These are phyloP conservation scores for Wickerhamomyces strasburgensis DNA, from an alignment of 805 yeast species.

Conservation along the genomic window DNA sequence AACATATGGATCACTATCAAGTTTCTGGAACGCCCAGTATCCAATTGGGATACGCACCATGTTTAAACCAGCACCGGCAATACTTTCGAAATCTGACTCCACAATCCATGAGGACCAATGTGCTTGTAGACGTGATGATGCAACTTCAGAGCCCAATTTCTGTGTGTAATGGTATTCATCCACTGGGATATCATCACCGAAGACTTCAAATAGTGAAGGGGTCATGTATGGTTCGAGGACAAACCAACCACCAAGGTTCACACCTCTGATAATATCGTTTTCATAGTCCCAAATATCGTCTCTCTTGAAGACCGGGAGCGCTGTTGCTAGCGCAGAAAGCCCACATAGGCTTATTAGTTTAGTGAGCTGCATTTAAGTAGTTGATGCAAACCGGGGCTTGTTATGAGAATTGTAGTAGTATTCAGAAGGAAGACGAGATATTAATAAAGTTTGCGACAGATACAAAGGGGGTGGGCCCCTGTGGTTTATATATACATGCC, in stretches of 20 bases:
- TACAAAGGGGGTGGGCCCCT: no score
- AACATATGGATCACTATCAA: slow-evolving; percentile 76
- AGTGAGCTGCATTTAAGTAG: no score
- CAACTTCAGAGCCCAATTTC: slow-evolving; percentile 55
- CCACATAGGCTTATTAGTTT: no score
- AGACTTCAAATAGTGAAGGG: slow-evolving; percentile 64
- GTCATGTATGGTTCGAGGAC: slow-evolving; percentile 84
- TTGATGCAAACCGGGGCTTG: no score
- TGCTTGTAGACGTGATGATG: slow-evolving; percentile 43
- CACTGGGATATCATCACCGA: slow-evolving; percentile 52
- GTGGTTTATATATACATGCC: no score
- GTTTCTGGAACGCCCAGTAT: slow-evolving; percentile 79
- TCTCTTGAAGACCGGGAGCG: slow-evolving; percentile 19
- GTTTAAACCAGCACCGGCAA: slow-evolving; percentile 64
- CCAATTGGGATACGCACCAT: slow-evolving; percentile 89
- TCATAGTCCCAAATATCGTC: slow-evolving; percentile 21
- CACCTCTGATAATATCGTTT: slow-evolving; percentile 43
- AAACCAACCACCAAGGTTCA: slow-evolving; percentile 87
- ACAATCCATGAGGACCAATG: slow-evolving; percentile 83
- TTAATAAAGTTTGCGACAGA: no score
- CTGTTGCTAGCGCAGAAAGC: no score
- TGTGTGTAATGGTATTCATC: slow-evolving; percentile 76
- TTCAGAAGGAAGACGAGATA: no score
- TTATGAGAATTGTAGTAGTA: no score
- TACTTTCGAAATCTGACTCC: slow-evolving; percentile 62